phyloP scores from a whole-genome alignment of 805 yeast species.

The Metschnikowia cerradonensis region DNA sequence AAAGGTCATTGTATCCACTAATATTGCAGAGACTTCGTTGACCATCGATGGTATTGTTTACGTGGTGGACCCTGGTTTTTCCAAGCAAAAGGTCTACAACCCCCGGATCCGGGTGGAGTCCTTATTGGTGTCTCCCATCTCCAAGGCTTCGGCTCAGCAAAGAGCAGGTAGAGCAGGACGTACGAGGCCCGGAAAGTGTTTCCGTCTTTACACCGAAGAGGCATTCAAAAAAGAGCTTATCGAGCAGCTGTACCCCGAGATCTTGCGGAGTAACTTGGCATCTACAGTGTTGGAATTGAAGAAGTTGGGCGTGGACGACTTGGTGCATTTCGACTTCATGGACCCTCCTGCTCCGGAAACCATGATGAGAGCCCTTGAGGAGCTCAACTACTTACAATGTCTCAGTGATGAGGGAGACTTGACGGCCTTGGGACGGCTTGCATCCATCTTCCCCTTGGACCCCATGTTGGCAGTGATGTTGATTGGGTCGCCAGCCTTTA shows the following conservation, averaged over 20 bases:
- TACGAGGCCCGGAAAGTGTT: slow-evolving; percentile 97
- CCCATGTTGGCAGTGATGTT: slow-evolving; percentile 93
- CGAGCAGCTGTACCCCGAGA: slow-evolving; percentile 95
- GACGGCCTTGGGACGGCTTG: slow-evolving; percentile 83
- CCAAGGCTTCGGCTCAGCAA: slow-evolving; percentile 96
- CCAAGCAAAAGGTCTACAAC: slow-evolving; percentile 93
- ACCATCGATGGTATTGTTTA: slow-evolving; percentile 97
- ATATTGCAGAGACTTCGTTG: slow-evolving; percentile 95
- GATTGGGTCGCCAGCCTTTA: slow-evolving; percentile 79
- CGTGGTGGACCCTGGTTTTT: slow-evolving; percentile 96
- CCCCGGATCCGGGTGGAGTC: slow-evolving; percentile 96
- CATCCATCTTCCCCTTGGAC: slow-evolving; percentile 91
- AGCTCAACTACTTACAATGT: slow-evolving; percentile 84
- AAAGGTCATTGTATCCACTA: slow-evolving; percentile 86
- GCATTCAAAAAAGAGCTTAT: slow-evolving; percentile 91
- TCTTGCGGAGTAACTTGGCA: slow-evolving; percentile 83
- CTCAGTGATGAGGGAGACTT: slow-evolving; percentile 87
- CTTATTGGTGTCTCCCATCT: slow-evolving; percentile 88
- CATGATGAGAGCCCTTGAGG: slow-evolving; percentile 98
- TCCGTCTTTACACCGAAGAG: slow-evolving; percentile 92
- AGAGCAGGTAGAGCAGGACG: slow-evolving; percentile 99
- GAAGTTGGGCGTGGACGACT: slow-evolving; percentile 90
- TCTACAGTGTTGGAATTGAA: slow-evolving; percentile 90
- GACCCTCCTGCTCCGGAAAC: slow-evolving; percentile 99
- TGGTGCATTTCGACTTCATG: slow-evolving; percentile 97